Evolutionary conservation across 495 filamentous ascomycete genomes (phyloP).

Genomic region (Podospora pseudoanserina): DNA sequence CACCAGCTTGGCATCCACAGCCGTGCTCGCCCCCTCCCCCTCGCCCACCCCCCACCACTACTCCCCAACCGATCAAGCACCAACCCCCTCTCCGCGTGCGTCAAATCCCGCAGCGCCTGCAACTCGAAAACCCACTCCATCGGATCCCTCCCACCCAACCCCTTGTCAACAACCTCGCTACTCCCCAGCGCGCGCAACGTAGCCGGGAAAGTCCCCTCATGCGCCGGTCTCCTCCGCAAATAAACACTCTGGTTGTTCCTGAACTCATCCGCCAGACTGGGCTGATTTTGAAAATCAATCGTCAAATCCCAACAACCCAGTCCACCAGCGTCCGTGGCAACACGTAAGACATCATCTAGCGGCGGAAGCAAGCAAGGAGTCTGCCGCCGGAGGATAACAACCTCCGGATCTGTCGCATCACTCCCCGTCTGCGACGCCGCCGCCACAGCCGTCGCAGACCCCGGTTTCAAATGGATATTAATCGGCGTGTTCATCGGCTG

Average conservation of each 20-base stretch:
- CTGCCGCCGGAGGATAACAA: slow-evolving; percentile 28
- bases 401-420: slow-evolving; percentile 6
- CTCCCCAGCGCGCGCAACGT: slow-evolving; percentile 63
- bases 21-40: slow-evolving; percentile 53
- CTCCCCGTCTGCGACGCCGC: neutral
- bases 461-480: slow-evolving; percentile 35
- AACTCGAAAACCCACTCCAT: slow-evolving; percentile 78
- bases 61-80: slow-evolving; percentile 54
- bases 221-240: slow-evolving; percentile 71
- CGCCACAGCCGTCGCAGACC: slow-evolving; percentile 24
- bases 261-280: slow-evolving; percentile 66
- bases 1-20: slow-evolving; percentile 73
- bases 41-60: slow-evolving; percentile 43
- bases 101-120: slow-evolving; percentile 57
- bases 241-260: slow-evolving; percentile 70
- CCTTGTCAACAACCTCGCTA: slow-evolving; percentile 33
- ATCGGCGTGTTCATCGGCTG: slow-evolving; percentile 74
- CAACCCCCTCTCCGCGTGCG: slow-evolving; percentile 70
- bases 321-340: slow-evolving; percentile 59
- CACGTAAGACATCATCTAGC: slow-evolving; percentile 59
- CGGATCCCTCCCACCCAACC: slow-evolving; percentile 31
- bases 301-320: slow-evolving; percentile 81
- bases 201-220: slow-evolving; percentile 68
- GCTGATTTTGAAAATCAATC: slow-evolving; percentile 69
- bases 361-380: slow-evolving; percentile 86